Conservation (phyloP, 208 protist genomes). For the Wallacemonas sp. region DNA sequence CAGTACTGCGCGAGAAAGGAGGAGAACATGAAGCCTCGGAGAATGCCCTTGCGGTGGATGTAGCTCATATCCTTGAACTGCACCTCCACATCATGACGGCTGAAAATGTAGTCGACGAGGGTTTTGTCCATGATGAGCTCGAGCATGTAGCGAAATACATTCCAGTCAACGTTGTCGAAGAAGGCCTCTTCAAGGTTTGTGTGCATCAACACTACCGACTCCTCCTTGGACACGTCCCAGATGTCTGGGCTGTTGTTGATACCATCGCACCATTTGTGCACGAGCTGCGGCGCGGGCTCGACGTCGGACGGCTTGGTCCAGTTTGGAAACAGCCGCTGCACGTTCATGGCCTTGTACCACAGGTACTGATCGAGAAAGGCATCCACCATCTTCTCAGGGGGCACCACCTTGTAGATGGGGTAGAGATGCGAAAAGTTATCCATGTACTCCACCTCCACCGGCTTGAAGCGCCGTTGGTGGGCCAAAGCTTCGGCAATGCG, state of each 20-base stretch:
- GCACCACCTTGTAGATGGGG: slow-evolving; percentile 99
- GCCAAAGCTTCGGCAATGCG: slow-evolving; percentile 99
- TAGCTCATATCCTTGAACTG: slow-evolving; percentile 99
- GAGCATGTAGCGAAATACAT: slow-evolving; percentile 98
- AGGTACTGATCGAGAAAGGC: slow-evolving; percentile 99
- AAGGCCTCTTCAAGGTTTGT: slow-evolving; percentile 97
- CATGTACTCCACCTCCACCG: slow-evolving; percentile 99
- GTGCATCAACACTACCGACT: slow-evolving; percentile 98
- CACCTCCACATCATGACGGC: slow-evolving; percentile 99
- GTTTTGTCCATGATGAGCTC: slow-evolving; percentile 99
- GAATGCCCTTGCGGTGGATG: slow-evolving; percentile 98
- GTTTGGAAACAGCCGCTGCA: slow-evolving; percentile 99
- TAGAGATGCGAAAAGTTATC: slow-evolving; percentile 99
- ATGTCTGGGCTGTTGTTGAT: slow-evolving; percentile 99
- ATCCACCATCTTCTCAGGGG: slow-evolving; percentile 99
- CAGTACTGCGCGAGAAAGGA: slow-evolving; percentile 99
- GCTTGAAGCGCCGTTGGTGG: slow-evolving; percentile 99
- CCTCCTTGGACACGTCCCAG: slow-evolving; percentile 97
- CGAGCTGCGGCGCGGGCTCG: slow-evolving; percentile 98
- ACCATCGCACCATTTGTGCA: slow-evolving; percentile 99
- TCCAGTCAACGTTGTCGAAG: slow-evolving; percentile 99
- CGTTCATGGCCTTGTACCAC: slow-evolving; percentile 99
- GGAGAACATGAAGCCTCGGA: slow-evolving; percentile 99
- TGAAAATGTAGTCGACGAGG: slow-evolving; percentile 99
- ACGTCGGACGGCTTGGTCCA: slow-evolving; percentile 99